A percentile compares a stretch with the other conserved stretches of the same genome.
These are phyloP conservation scores for Trichoderma simmonsii DNA, from an alignment of 2,329 filamentous ascomycete species.

Conservation along the genomic window DNA sequence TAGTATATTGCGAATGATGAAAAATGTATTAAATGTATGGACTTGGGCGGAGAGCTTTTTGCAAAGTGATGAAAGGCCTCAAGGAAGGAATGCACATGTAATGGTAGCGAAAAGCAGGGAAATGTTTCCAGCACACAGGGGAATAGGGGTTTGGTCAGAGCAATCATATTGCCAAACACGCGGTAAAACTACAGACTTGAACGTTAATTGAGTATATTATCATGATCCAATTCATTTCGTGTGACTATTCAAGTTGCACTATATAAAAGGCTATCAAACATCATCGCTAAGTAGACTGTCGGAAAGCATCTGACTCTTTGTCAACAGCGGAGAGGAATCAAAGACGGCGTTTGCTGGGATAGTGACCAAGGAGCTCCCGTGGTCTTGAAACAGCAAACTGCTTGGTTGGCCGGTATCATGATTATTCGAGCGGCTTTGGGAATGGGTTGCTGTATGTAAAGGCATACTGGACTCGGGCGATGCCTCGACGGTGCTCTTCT, in stretches of 20 bases:
- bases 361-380: conserved; percentile 22
- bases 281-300: conserved; percentile 43
- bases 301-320: conserved; percentile 52
- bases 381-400: conserved; percentile 29
- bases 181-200: not conserved
- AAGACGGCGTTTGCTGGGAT: conserved; percentile 19
- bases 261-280: conserved; percentile 30
- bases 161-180: not conserved
- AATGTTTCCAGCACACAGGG: not conserved
- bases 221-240: not conserved
- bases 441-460: not conserved
- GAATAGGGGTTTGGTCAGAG: not conserved
- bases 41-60: not conserved
- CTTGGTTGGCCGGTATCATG: conserved; percentile 16
- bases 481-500: not conserved
- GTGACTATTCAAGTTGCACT: conserved; percentile 38
- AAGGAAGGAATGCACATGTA: not conserved
- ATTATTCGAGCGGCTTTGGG: not conserved
- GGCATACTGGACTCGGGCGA: not conserved
- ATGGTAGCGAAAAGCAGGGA: not conserved
- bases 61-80: not conserved
- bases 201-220: not conserved
- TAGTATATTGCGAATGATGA: not conserved
- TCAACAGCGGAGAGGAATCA: conserved; percentile 46
- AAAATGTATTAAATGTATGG: not conserved